Conservation (phyloP, 768 basidiomycete species). For the Termitomyces sp. region DNA sequence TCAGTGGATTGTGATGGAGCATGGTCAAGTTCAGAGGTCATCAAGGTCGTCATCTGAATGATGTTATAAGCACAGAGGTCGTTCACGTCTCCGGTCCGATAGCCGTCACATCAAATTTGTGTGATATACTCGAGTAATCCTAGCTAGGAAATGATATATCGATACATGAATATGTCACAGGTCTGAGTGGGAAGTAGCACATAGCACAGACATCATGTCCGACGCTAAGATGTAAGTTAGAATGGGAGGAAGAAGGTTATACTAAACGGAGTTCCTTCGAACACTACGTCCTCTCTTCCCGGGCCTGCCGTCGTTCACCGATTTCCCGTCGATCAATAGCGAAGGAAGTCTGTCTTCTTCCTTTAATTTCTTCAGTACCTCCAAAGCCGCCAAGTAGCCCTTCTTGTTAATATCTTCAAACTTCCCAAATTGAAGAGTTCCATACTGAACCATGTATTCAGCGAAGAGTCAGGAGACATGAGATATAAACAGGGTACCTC, state of each 20-base stretch:
- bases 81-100: conserved; percentile 1
- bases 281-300: conserved; percentile 68
- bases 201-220: not conserved
- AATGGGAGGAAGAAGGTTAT: conserved; percentile 13
- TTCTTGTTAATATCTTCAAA: conserved; percentile 84
- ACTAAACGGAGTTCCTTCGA: conserved; percentile 69
- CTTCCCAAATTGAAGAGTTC: conserved; percentile 85
- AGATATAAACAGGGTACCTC: conserved; percentile 41
- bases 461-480: not conserved
- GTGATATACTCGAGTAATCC: not conserved
- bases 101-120: not conserved
- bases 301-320: conserved; percentile 34
- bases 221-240: too few species aligned
- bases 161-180: not conserved
- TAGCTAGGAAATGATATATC: not conserved
- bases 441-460: conserved; percentile 47
- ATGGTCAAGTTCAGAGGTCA: conserved; percentile 11
- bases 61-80: not conserved
- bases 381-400: conserved; percentile 70
- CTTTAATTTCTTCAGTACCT: conserved; percentile 71
- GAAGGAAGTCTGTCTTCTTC: conserved; percentile 81
- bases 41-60: conserved; percentile 3
- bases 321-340: conserved; percentile 57
- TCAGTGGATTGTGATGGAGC: conserved; percentile 23
- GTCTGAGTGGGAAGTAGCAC: not conserved